Conservation (phyloP, 2,329 filamentous ascomycete genomes). For the Venturia effusa region DNA sequence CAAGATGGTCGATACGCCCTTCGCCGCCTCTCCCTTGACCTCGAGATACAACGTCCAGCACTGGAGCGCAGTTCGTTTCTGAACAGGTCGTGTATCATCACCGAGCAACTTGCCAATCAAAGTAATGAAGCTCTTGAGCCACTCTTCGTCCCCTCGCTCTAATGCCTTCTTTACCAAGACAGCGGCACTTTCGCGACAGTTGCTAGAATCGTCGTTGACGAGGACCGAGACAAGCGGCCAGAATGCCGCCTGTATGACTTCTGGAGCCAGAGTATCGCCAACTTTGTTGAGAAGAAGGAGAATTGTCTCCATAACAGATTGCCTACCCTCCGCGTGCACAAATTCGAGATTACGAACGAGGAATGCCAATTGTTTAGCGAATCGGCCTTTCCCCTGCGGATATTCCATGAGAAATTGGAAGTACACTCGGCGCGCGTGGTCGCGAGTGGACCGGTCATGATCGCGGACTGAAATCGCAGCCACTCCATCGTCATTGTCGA, state of each 20-base stretch:
- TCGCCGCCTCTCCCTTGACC: slow-evolving; percentile 48
- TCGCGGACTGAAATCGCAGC: slow-evolving; percentile 93
- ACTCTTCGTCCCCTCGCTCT: slow-evolving; percentile 62
- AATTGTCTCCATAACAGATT: slow-evolving; percentile 88
- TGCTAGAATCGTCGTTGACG: slow-evolving; percentile 77
- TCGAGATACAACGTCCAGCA: slow-evolving; percentile 79
- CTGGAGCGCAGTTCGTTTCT: slow-evolving; percentile 66
- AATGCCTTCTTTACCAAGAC: slow-evolving; percentile 74
- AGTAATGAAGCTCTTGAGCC: slow-evolving; percentile 56
- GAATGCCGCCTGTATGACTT: slow-evolving; percentile 73
- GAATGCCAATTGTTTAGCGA: slow-evolving; percentile 82
- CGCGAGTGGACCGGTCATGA: slow-evolving; percentile 76
- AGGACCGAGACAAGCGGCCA: slow-evolving; percentile 75
- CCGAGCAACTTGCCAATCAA: slow-evolving; percentile 67
- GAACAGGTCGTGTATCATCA: slow-evolving; percentile 49
- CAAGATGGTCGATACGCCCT: slow-evolving; percentile 54
- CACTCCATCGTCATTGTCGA: slow-evolving; percentile 82
- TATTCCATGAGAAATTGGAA: slow-evolving; percentile 93
- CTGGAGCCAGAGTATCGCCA: slow-evolving; percentile 69
- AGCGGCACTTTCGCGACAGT: slow-evolving; percentile 73
- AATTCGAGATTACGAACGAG: slow-evolving; percentile 87
- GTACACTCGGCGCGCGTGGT: slow-evolving; percentile 79
- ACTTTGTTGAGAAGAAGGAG: slow-evolving; percentile 80
- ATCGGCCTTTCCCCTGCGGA: slow-evolving; percentile 79
- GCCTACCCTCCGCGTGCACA: slow-evolving; percentile 72